These are phyloP conservation scores for Talaromyces sp. DNA, from an alignment of 2,329 filamentous ascomycete genomes.

Conservation along the genomic window DNA sequence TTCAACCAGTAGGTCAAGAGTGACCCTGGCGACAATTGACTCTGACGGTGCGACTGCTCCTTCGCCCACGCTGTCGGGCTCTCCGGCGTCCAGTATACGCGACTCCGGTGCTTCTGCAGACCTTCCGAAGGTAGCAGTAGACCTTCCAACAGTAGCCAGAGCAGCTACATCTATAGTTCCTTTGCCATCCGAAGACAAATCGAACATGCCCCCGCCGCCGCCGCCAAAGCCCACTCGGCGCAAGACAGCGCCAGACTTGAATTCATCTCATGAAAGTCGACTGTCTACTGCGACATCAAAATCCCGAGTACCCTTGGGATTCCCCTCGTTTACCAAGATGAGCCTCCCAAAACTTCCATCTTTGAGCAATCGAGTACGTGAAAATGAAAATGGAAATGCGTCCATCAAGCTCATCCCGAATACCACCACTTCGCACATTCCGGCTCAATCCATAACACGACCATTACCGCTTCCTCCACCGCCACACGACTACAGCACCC, in stretches of 20 bases:
- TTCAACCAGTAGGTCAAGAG: conserved; percentile 5
- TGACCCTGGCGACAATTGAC: neutral
- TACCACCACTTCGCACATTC: neutral
- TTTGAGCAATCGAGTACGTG: neutral
- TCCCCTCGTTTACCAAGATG: neutral
- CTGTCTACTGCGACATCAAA: neutral
- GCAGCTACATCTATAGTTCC: neutral
- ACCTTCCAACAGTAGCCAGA: neutral
- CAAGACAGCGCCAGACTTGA: neutral
- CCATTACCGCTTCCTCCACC: neutral
- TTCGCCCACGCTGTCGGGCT: neutral
- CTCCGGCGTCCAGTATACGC: neutral
- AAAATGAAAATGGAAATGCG: neutral
- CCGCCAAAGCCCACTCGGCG: neutral
- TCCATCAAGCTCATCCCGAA: neutral
- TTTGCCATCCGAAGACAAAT: neutral
- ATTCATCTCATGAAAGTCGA: neutral
- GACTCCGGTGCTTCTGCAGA: neutral
- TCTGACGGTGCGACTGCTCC: neutral
- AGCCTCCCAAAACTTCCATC: neutral
- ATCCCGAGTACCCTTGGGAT: neutral
- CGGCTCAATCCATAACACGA: neutral
- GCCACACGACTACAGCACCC: neutral
- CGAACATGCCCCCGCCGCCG: neutral
- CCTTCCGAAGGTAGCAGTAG: neutral